These are phyloP conservation scores for Amanita pallidorosea DNA, from an alignment of 768 basidiomycete genomes.

Conservation along the genomic window DNA sequence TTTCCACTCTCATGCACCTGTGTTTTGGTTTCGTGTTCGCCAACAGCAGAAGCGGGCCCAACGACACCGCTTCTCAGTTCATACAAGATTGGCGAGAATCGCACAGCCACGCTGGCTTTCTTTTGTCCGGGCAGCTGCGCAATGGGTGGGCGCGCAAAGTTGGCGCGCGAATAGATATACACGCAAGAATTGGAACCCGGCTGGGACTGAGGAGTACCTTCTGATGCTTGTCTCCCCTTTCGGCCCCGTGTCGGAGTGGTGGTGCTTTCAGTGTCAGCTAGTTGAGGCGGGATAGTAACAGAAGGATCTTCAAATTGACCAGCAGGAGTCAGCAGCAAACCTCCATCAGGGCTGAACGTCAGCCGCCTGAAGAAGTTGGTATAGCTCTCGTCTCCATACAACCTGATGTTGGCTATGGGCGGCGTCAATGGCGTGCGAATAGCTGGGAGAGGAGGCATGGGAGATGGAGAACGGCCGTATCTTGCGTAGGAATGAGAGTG, in stretches of 20 bases:
- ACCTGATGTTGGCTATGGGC: slow-evolving; percentile 53
- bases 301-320: slow-evolving; percentile 95
- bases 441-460: slow-evolving; percentile 88
- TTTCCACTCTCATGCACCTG: slow-evolving; percentile 17
- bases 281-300: slow-evolving; percentile 24
- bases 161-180: slow-evolving; percentile 92
- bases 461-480: slow-evolving; percentile 78
- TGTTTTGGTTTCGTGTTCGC: slow-evolving; percentile 16
- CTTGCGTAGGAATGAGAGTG: slow-evolving; percentile 30
- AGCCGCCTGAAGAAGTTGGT: slow-evolving; percentile 94
- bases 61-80: slow-evolving; percentile 64
- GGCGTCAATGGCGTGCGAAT: slow-evolving; percentile 64
- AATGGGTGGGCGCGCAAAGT: slow-evolving; percentile 86
- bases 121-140: slow-evolving; percentile 95
- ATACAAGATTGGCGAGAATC: slow-evolving; percentile 89
- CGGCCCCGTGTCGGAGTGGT: slow-evolving; percentile 47
- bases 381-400: slow-evolving; percentile 93
- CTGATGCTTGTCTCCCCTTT: slow-evolving; percentile 30
- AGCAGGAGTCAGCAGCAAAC: slow-evolving; percentile 86
- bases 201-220: slow-evolving; percentile 24
- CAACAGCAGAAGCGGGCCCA: slow-evolving; percentile 22
- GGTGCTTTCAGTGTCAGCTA: slow-evolving; percentile 25
- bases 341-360: slow-evolving; percentile 92
- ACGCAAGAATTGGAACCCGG: slow-evolving; percentile 53
- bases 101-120: slow-evolving; percentile 88